A percentile compares a stretch with the other conserved stretches of the same genome.
These are phyloP conservation scores for Cucumis sativus DNA, from an alignment of 306 rosid species.

Conservation along the genomic window DNA sequence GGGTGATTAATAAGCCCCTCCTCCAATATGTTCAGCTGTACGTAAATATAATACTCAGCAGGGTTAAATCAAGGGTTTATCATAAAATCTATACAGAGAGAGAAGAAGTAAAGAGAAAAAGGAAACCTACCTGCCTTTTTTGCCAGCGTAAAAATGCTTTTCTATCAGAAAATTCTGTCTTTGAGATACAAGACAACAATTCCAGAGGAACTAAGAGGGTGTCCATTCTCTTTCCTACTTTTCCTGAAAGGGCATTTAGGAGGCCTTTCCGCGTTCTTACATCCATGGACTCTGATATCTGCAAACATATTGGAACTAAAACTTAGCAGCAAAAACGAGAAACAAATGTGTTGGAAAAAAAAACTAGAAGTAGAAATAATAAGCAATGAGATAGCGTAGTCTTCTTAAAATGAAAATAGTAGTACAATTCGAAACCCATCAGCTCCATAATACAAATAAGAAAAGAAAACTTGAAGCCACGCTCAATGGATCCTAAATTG, in stretches of 20 bases:
- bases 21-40: slow-evolving; percentile 80
- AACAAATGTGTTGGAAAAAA: neutral
- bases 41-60: slow-evolving; percentile 18
- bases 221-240: slow-evolving; percentile 95
- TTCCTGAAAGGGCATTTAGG: slow-evolving; percentile 85
- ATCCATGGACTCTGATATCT: slow-evolving; percentile 89
- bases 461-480: neutral
- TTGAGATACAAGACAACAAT: slow-evolving; percentile 73
- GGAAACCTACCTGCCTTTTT: slow-evolving; percentile 82
- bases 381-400: neutral
- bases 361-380: neutral
- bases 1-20: slow-evolving; percentile 93
- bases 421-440: neutral
- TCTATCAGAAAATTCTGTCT: slow-evolving; percentile 94
- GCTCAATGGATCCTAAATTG: no score
- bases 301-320: slow-evolving; percentile 15
- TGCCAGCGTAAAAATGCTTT: slow-evolving; percentile 93
- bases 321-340: slow-evolving; percentile 1
- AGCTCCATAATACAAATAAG: neutral
- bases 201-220: slow-evolving; percentile 85
- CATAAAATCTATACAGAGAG: neutral
- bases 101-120: neutral
- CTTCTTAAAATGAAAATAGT: neutral
- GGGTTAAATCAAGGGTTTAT: neutral
- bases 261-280: slow-evolving; percentile 87